A percentile compares a stretch with the other conserved stretches of the same genome.
Evolutionary conservation across 208 protist species (phyloP).

Genomic region (Trypanosoma lewisi): DNA sequence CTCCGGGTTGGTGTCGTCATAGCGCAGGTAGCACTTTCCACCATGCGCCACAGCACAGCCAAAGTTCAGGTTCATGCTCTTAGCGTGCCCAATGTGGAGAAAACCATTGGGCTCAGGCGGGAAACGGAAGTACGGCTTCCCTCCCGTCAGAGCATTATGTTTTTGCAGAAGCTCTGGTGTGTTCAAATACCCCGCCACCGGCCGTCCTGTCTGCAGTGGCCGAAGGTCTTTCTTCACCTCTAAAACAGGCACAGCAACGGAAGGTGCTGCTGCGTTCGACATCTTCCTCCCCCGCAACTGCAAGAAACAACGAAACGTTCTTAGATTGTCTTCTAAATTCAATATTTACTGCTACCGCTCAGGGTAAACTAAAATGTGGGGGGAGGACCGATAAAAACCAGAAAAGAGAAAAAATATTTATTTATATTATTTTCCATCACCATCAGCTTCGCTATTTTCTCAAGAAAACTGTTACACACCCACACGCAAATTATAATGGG

Average conservation of each 20-base stretch:
- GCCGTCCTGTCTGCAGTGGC: slow-evolving; percentile 79
- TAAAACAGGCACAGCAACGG: slow-evolving; percentile 21
- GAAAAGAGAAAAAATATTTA: slow-evolving; percentile 19
- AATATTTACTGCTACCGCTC: neutral
- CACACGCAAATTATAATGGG: no score
- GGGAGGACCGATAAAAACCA: slow-evolving; percentile 15
- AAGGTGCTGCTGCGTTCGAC: slow-evolving; percentile 21
- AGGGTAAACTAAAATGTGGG: slow-evolving; percentile 18
- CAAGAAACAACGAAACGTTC: slow-evolving; percentile 46
- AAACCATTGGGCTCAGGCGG: slow-evolving; percentile 98
- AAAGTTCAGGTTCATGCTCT: slow-evolving; percentile 99
- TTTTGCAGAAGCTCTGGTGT: slow-evolving; percentile 63
- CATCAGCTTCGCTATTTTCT: no score
- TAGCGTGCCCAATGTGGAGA: slow-evolving; percentile 99
- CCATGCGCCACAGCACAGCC: slow-evolving; percentile 90
- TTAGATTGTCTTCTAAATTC: slow-evolving; percentile 13
- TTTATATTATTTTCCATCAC: neutral
- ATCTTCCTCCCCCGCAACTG: slow-evolving; percentile 36
- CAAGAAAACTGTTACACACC: no score
- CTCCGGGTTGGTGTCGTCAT: slow-evolving; percentile 99
- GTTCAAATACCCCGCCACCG: slow-evolving; percentile 75
- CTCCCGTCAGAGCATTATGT: slow-evolving; percentile 57
- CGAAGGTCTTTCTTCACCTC: slow-evolving; percentile 79
- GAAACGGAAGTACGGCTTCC: slow-evolving; percentile 93
- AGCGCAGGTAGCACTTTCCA: slow-evolving; percentile 96